These are phyloP conservation scores for Lipomyces chichibuensis DNA, from an alignment of 805 yeast genomes.

Conservation along the genomic window DNA sequence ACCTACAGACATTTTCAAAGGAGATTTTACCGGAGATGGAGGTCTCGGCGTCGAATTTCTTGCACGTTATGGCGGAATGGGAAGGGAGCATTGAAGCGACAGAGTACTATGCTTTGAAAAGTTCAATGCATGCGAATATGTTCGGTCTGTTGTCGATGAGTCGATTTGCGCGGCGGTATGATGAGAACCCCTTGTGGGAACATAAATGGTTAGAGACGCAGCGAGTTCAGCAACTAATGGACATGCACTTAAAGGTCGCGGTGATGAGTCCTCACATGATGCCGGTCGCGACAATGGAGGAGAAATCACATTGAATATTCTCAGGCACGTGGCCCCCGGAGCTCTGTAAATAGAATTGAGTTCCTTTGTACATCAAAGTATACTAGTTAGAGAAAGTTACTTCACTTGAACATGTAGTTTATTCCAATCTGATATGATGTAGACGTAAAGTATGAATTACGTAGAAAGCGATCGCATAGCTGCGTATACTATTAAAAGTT, in stretches of 20 bases:
- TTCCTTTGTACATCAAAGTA: too few relatives aligned
- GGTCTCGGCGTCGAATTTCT: slow-evolving; percentile 17
- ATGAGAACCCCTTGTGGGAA: slow-evolving; percentile 17
- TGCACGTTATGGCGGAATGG: slow-evolving; percentile 26
- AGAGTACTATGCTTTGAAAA: slow-evolving; percentile 19
- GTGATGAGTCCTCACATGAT: slow-evolving; percentile 16
- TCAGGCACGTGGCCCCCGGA: background rate
- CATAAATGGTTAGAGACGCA: slow-evolving; percentile 16
- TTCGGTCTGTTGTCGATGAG: slow-evolving; percentile 10
- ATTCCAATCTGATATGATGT: background rate
- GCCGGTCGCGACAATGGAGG: slow-evolving; percentile 7
- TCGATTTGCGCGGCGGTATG: slow-evolving; percentile 13
- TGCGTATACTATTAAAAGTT: background rate
- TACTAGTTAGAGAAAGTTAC: too few relatives aligned
- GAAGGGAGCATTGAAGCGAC: slow-evolving; percentile 21
- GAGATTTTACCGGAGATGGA: slow-evolving; percentile 21
- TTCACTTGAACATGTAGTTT: background rate
- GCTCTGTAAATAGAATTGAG: background rate
- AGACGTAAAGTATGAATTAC: background rate
- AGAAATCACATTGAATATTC: background rate
- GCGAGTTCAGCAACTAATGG: slow-evolving; percentile 11
- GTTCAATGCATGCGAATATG: slow-evolving; percentile 22
- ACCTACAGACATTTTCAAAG: slow-evolving; percentile 12
- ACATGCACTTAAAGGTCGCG: slow-evolving; percentile 9
- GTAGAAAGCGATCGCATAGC: background rate